Percentiles rank a stretch among this genome's conserved stretches.
phyloP scores from a whole-genome alignment of 2,329 filamentous ascomycete species.

The Onygena corvina region DNA sequence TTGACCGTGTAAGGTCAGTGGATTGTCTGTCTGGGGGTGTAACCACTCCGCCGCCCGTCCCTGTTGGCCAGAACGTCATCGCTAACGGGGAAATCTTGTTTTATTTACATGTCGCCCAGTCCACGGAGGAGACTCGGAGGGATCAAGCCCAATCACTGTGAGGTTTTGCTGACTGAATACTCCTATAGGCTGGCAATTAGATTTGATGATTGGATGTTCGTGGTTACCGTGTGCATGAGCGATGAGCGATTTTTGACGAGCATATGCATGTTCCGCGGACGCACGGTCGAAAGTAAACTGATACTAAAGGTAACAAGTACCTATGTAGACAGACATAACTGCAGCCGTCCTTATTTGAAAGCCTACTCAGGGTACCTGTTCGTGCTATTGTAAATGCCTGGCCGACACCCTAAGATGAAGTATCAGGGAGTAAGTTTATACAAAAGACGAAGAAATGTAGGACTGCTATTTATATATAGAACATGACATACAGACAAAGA shows the following conservation, averaged over 20 bases:
- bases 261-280: background rate
- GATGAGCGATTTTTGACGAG: background rate
- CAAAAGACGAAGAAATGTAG: background rate
- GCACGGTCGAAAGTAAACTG: too few relatives aligned
- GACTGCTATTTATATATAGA: slow-evolving; percentile 6
- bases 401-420: too few relatives aligned
- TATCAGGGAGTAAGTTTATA: background rate
- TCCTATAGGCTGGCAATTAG: background rate
- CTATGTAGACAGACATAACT: too few relatives aligned
- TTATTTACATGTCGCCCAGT: background rate
- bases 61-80: slow-evolving; percentile 2
- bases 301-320: too few relatives aligned
- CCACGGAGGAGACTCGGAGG: background rate
- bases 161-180: background rate
- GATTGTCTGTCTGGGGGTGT: too few relatives aligned
- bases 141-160: background rate
- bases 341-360: too few relatives aligned
- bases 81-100: slow-evolving; percentile 3
- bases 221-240: background rate
- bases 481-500: background rate
- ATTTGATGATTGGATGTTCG: background rate
- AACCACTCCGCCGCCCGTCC: background rate
- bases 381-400: too few relatives aligned
- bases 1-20: too few relatives aligned
- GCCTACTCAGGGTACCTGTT: too few relatives aligned